A percentile compares a stretch with the other conserved stretches of the same genome.
Evolutionary conservation across 371 early-diverging fungal species (phyloP).

Genomic region (Catenaria anguillulae): DNA sequence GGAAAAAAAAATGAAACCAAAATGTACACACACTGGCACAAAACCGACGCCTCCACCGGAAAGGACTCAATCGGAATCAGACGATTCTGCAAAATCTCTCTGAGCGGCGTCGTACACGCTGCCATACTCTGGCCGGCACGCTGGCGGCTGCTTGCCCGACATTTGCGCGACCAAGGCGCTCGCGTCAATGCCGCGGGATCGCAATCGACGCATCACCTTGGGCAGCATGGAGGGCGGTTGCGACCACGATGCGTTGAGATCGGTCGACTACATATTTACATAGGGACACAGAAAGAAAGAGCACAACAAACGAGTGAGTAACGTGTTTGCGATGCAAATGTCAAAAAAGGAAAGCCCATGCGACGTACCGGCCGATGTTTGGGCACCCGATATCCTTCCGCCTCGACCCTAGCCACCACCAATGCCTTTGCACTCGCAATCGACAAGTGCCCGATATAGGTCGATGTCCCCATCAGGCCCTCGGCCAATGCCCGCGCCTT

Average conservation of each 20-base stretch:
- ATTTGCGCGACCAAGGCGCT: background rate
- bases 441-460: background rate
- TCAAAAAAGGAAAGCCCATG: background rate
- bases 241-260: background rate
- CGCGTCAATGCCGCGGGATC: background rate
- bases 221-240: background rate
- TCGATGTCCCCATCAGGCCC: background rate
- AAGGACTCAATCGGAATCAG: background rate
- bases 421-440: background rate
- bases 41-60: too few relatives aligned
- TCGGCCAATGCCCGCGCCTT: background rate
- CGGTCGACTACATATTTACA: background rate
- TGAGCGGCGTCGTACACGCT: background rate
- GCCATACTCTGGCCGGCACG: background rate
- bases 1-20: too few relatives aligned
- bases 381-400: background rate
- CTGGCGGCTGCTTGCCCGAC: too few relatives aligned
- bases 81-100: background rate
- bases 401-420: background rate
- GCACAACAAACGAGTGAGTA: too few relatives aligned
- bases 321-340: background rate
- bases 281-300: too few relatives aligned
- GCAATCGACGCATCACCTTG: background rate
- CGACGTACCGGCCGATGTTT: background rate
- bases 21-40: too few relatives aligned